Percentiles rank a stretch among this genome's conserved stretches.
Evolutionary conservation across 257 asterid species (phyloP).

Genomic region (Solanum tarijense): DNA sequence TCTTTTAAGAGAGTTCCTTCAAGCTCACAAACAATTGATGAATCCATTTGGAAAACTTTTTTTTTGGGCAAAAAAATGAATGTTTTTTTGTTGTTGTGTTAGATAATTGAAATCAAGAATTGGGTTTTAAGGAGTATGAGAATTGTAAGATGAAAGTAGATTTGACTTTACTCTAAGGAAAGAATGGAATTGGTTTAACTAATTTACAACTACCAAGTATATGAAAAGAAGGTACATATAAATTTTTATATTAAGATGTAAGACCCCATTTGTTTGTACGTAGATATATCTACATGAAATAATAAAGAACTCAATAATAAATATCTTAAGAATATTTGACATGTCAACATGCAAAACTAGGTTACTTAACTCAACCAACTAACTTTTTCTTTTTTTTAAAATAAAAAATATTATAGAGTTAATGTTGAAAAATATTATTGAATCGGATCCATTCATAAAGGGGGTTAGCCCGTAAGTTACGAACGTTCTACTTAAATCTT

Average conservation of each 20-base stretch:
- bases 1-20: slow-evolving; percentile 70
- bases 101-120: neutral
- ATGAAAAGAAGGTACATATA: neutral
- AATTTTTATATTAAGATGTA: slow-evolving; percentile 2
- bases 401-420: neutral
- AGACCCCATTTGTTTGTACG: neutral
- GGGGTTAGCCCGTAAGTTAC: neutral
- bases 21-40: slow-evolving; percentile 44
- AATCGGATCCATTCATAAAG: neutral
- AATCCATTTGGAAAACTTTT: slow-evolving; percentile 14
- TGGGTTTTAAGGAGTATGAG: slow-evolving; percentile 16
- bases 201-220: slow-evolving; percentile 31
- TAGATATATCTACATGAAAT: slow-evolving; percentile 23
- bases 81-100: neutral
- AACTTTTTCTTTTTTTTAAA: neutral
- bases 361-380: slow-evolving; percentile 37
- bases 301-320: neutral
- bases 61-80: neutral
- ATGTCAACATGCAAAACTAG: slow-evolving; percentile 32
- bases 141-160: slow-evolving; percentile 48
- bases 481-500: neutral
- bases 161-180: slow-evolving; percentile 35
- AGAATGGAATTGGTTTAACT: slow-evolving; percentile 30
- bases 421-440: neutral
- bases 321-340: slow-evolving; percentile 23